phyloP scores from a whole-genome alignment of 2,329 filamentous ascomycete genomes.

The Xylaria sp. region DNA sequence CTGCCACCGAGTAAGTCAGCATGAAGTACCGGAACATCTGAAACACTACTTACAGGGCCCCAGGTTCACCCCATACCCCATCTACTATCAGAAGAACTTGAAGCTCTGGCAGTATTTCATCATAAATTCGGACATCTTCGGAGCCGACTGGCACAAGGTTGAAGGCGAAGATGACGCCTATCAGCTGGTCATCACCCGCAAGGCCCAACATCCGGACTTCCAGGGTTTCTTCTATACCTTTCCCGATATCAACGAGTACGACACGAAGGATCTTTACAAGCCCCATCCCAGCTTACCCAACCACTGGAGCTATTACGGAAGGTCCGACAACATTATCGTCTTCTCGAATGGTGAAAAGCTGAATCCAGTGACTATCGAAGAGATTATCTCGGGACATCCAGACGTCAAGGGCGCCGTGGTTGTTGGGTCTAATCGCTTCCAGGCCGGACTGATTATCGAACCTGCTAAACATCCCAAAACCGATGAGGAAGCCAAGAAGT shows the following conservation, averaged over 20 bases:
- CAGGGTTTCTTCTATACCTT: constrained; percentile 37
- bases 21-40: not conserved
- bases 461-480: constrained; percentile 37
- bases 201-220: constrained; percentile 39
- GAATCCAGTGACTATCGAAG: constrained; percentile 51
- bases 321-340: constrained; percentile 51
- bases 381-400: constrained; percentile 42
- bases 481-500: constrained; percentile 30
- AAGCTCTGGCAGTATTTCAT: constrained; percentile 49
- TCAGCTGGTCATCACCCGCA: constrained; percentile 44
- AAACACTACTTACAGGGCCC: constrained; percentile 12
- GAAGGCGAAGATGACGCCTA: constrained; percentile 39
- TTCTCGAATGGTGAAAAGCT: constrained; percentile 55
- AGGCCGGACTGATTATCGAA: constrained; percentile 53
- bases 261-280: constrained; percentile 49
- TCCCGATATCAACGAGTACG: constrained; percentile 41
- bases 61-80: constrained; percentile 41
- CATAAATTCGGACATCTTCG: constrained; percentile 44
- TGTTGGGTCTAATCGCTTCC: constrained; percentile 49
- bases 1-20: constrained; percentile 46
- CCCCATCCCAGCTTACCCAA: constrained; percentile 42
- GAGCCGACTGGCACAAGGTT: constrained; percentile 44
- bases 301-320: constrained; percentile 43
- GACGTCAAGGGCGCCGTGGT: constrained; percentile 47
- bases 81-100: constrained; percentile 38